Evolutionary conservation across 805 yeast species (phyloP), one percentile per base, ranked within the genome.

Genomic region (Barnettozyma populi): DNA sequence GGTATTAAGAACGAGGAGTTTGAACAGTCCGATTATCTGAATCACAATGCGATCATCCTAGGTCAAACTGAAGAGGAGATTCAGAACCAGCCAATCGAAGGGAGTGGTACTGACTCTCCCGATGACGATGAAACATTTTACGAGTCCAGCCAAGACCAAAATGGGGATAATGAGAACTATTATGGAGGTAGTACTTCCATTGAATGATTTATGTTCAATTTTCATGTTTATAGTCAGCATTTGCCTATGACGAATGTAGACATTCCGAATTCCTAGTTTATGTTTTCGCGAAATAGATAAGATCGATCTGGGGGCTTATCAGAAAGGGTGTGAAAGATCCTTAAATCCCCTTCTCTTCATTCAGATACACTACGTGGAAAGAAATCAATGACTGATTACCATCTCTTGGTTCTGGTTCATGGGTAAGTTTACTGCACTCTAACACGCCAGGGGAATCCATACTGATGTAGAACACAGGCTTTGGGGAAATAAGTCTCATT

Each of bases 401-500:
- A 51, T 19, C 32, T 51, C 6, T 14, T 51, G 5, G 52, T 51
- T 7, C 40, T 51, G 5, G 54, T 51, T 21, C 54, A 51, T n/a
- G 54, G 54, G 54, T 48, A 11, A 32, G 54, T 36, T 10, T n/a
- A 6, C 4, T 14, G 16, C 2, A 29, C 5, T 29, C 16, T 14
- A 11, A 14, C 13, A 13, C 16, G 7, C 10, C 29, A 9, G 10
- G 29, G 2, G 32, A 13, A 29, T 29, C n/a, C 2, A 4, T 29
- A 29, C 32, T 29, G 32, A 29, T 14, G 7, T 16, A 29, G 16
- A 42, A 25, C 20, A 10, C 52, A 78, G 86, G 0, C 70, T 87
- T 40, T 88, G 95, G 95, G 96, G 96, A 2, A 79, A 79, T 46
- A 70, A 79, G 2, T 65, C 75, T 34, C 95, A 88, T 57, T 78